A percentile compares a stretch with the other conserved stretches of the same genome.
Conservation (phyloP, 2,329 filamentous ascomycete species). For the Curvularia eragrostidis region DNA sequence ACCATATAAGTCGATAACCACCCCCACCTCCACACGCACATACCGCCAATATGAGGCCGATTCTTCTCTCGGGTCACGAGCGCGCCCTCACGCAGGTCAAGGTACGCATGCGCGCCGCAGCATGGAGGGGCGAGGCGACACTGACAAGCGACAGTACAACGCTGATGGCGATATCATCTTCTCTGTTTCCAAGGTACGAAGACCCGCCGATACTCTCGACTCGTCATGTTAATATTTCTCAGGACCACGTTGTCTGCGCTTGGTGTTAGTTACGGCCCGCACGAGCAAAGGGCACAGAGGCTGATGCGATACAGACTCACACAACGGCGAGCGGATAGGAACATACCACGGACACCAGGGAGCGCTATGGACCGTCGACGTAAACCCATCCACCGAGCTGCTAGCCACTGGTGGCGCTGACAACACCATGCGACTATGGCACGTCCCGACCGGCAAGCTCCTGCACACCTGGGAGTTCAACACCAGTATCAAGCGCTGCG, state of each 20-base stretch:
- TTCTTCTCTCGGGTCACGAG: conserved; percentile 95
- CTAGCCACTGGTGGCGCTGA: conserved; percentile 96
- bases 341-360: conserved; percentile 95
- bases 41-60: conserved; percentile 78
- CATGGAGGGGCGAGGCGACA: not conserved
- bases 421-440: conserved; percentile 98
- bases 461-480: conserved; percentile 98
- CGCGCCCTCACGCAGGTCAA: conserved; percentile 94
- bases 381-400: conserved; percentile 89
- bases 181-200: conserved; percentile 64
- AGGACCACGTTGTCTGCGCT: conserved; percentile 90
- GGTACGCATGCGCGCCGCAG: conserved; percentile 10
- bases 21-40: conserved; percentile 27
- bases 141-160: conserved; percentile 55
- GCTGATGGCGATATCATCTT: conserved; percentile 96
- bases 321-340: conserved; percentile 96
- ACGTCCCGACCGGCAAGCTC: conserved; percentile 88
- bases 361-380: conserved; percentile 98
- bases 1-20: conserved; percentile 28
- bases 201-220: not conserved
- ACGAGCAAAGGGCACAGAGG: conserved; percentile 9
- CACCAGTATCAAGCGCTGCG: conserved; percentile 95
- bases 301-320: conserved; percentile 62
- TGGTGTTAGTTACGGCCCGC: conserved; percentile 66
- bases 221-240: conserved; percentile 4